These are phyloP conservation scores for Ilex paraguariensis DNA, from an alignment of 305 asterid genomes.

Conservation along the genomic window DNA sequence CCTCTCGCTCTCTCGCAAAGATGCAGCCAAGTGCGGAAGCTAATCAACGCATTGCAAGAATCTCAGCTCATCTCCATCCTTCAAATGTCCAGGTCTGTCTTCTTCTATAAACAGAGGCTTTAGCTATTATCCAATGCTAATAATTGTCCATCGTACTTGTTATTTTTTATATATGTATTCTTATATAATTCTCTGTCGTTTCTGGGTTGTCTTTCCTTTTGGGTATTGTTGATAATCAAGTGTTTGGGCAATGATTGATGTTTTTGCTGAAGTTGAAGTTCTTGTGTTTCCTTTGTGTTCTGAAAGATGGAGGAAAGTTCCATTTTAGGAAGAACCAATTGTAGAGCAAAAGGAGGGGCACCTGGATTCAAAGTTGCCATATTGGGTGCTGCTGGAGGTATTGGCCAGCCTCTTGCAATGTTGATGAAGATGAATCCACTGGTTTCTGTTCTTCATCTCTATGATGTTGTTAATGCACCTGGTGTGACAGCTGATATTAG, in stretches of 20 bases:
- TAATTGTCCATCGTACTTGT: background rate
- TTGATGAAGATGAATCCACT: constrained; percentile 90
- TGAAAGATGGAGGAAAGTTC: constrained; percentile 44
- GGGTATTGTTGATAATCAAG: background rate
- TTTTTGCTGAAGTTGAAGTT: background rate
- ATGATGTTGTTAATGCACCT: constrained; percentile 87
- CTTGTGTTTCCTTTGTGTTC: background rate
- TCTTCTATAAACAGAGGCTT: background rate
- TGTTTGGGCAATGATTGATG: background rate
- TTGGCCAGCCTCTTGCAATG: constrained; percentile 88
- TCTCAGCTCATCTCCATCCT: constrained; percentile 76
- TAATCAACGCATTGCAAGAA: constrained; percentile 55
- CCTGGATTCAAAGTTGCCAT: constrained; percentile 93
- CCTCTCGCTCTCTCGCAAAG: background rate
- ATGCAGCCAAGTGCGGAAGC: constrained; percentile 41
- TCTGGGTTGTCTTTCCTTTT: background rate
- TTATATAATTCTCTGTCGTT: too few species aligned
- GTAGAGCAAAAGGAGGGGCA: constrained; percentile 96
- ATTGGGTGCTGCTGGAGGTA: constrained; percentile 95
- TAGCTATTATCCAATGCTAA: background rate
- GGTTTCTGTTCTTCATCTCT: constrained; percentile 89
- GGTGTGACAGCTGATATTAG: constrained; percentile 96
- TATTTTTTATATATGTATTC: too few species aligned
- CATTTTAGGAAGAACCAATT: constrained; percentile 41
- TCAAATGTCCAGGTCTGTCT: constrained; percentile 46